Percentiles rank a stretch among this genome's conserved stretches.
Evolutionary conservation across 495 filamentous ascomycete genomes (phyloP).

Genomic region (Pseudoneurospora amorphoporcata): DNA sequence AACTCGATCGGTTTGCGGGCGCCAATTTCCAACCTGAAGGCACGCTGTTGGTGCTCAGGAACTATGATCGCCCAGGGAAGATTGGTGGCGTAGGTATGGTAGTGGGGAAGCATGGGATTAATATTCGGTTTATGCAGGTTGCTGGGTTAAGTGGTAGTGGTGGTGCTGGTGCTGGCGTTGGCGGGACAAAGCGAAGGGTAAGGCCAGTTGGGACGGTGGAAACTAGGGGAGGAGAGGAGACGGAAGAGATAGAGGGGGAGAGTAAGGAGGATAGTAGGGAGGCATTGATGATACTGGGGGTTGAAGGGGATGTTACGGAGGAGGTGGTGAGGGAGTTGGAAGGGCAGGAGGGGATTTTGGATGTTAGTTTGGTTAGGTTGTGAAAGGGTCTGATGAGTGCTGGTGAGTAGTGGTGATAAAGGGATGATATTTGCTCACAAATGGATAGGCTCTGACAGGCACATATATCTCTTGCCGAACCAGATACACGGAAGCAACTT

Average conservation of each 20-base stretch:
- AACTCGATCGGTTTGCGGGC: slow-evolving; percentile 48
- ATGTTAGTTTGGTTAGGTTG: slow-evolving; percentile 49
- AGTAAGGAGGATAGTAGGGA: slow-evolving; percentile 31
- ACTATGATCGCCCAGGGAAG: slow-evolving; percentile 63
- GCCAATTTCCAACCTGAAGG: slow-evolving; percentile 55
- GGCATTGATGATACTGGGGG: slow-evolving; percentile 64
- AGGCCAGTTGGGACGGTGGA: slow-evolving; percentile 1
- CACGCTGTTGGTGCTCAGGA: slow-evolving; percentile 54
- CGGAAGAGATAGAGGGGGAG: neutral
- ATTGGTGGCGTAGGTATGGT: slow-evolving; percentile 59
- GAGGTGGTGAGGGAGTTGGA: slow-evolving; percentile 45
- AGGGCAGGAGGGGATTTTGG: slow-evolving; percentile 47
- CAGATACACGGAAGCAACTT: no score
- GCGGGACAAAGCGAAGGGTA: neutral
- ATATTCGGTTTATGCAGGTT: slow-evolving; percentile 64
- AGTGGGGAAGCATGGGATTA: slow-evolving; percentile 52
- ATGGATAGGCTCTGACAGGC: no score
- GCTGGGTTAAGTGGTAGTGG: slow-evolving; percentile 31
- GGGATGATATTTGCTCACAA: no score
- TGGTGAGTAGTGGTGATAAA: no score
- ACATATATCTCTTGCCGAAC: no score
- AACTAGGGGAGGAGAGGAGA: slow-evolving; percentile 7
- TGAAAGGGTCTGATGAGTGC: slow-evolving; percentile 8
- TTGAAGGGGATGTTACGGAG: slow-evolving; percentile 45
- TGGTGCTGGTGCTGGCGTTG: slow-evolving; percentile 3